Conservation (phyloP, 768 basidiomycete genomes). For the Peribolospora kevripleyi region DNA sequence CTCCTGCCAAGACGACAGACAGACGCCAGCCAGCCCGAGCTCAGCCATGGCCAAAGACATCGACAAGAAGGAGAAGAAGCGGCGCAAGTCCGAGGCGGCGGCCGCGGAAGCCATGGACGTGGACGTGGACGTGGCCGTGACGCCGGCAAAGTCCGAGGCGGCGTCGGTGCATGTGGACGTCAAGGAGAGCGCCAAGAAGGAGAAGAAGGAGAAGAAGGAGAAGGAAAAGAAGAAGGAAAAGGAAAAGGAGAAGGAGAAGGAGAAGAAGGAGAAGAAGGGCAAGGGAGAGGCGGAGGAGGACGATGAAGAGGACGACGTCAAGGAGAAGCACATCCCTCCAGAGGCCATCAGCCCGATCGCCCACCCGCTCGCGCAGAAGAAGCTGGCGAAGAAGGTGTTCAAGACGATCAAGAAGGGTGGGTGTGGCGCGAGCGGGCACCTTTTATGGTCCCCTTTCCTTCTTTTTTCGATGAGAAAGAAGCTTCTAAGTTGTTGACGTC, state of each 20-base stretch:
- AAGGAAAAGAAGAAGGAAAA: constrained; percentile 13
- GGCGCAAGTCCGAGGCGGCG: constrained; percentile 3
- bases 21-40: neutral
- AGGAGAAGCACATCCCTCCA: constrained; percentile 24
- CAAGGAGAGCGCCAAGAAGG: too few species aligned
- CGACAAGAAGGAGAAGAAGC: constrained; percentile 1
- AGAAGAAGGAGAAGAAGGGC: constrained; percentile 28
- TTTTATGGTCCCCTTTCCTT: constrained; percentile 16
- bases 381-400: constrained; percentile 78
- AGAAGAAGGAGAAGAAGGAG: too few species aligned
- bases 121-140: too few species aligned
- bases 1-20: neutral
- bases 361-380: constrained; percentile 73
- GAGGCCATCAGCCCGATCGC: constrained; percentile 87
- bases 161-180: too few species aligned
- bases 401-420: constrained; percentile 76
- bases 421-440: neutral
- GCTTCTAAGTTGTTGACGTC: neutral
- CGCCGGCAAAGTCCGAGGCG: too few species aligned
- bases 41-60: neutral
- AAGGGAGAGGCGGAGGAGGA: constrained; percentile 39
- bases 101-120: neutral
- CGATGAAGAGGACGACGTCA: constrained; percentile 20
- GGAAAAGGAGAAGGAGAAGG: constrained; percentile 42
- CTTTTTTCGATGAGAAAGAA: neutral